Percentiles rank a stretch among this genome's conserved stretches.
Conservation (phyloP, 768 basidiomycete species). For the Auricularia auricula-judae region DNA sequence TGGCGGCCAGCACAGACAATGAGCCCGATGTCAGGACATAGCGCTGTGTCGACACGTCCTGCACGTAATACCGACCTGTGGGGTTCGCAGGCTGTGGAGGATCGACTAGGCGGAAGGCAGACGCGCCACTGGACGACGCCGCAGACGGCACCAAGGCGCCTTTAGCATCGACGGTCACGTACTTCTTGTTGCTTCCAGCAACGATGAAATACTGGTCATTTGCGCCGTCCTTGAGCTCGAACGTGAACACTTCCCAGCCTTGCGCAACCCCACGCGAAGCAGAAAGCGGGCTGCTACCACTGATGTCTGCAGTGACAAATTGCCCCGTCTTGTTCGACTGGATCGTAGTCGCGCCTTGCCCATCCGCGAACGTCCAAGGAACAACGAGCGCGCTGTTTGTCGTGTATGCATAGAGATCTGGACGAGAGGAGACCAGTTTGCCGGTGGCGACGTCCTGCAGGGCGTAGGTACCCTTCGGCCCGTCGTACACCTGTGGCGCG, state of each 20-base stretch:
- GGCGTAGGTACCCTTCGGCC: slow-evolving; percentile 21
- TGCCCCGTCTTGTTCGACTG: slow-evolving; percentile 14
- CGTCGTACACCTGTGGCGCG: slow-evolving; percentile 4
- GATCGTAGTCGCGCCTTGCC: slow-evolving; percentile 22
- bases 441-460: slow-evolving; percentile 16
- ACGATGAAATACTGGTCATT: neutral
- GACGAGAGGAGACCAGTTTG: slow-evolving; percentile 16
- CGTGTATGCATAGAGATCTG: slow-evolving; percentile 17
- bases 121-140: neutral
- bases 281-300: slow-evolving; percentile 17
- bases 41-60: slow-evolving; percentile 13
- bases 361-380: slow-evolving; percentile 18
- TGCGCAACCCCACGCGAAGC: slow-evolving; percentile 19
- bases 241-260: slow-evolving; percentile 15
- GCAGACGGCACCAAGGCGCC: neutral
- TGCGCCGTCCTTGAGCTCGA: neutral
- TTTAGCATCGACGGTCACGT: neutral
- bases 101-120: neutral
- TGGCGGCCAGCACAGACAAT: slow-evolving; percentile 17
- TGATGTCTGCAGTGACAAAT: slow-evolving; percentile 23
- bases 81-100: slow-evolving; percentile 14
- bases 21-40: slow-evolving; percentile 14
- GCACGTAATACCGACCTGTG: slow-evolving; percentile 20
- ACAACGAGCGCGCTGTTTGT: slow-evolving; percentile 13
- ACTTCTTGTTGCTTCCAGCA: neutral